Conservation (phyloP, 208 protist genomes). For the Trypanosoma platydactyli region DNA sequence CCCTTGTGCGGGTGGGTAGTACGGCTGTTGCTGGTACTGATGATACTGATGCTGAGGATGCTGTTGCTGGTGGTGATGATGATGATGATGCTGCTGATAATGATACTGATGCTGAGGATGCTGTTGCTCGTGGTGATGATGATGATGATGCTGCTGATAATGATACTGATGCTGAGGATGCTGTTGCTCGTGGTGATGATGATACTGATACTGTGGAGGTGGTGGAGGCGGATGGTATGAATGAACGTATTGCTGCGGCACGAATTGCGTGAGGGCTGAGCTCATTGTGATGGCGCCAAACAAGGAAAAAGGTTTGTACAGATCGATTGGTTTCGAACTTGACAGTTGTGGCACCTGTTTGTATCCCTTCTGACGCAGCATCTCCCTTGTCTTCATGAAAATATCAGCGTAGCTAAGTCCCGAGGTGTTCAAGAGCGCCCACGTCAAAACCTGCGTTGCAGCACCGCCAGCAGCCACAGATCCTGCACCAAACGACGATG, state of each 20-base stretch:
- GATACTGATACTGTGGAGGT: conserved; percentile 17
- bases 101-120: conserved; percentile 7
- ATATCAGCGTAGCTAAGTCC: conserved; percentile 80
- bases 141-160: background rate
- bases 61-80: conserved; percentile 1
- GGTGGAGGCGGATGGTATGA: conserved; percentile 26
- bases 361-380: conserved; percentile 67
- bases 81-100: conserved; percentile 7
- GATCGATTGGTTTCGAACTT: conserved; percentile 87
- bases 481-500: conserved; percentile 41
- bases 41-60: conserved; percentile 9
- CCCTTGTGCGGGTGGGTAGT: background rate
- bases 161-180: conserved; percentile 22
- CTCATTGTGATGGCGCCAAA: conserved; percentile 80
- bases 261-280: conserved; percentile 51
- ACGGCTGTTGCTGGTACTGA: conserved; percentile 4
- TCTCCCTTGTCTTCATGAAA: conserved; percentile 75
- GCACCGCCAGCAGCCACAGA: conserved; percentile 73
- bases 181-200: conserved; percentile 23
- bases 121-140: background rate
- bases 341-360: conserved; percentile 90
- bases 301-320: conserved; percentile 88
- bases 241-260: conserved; percentile 69
- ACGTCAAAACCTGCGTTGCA: conserved; percentile 80
- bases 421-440: conserved; percentile 63